phyloP scores from a whole-genome alignment of 148 eudicot genomes.

The Dianthus caryophyllus region DNA sequence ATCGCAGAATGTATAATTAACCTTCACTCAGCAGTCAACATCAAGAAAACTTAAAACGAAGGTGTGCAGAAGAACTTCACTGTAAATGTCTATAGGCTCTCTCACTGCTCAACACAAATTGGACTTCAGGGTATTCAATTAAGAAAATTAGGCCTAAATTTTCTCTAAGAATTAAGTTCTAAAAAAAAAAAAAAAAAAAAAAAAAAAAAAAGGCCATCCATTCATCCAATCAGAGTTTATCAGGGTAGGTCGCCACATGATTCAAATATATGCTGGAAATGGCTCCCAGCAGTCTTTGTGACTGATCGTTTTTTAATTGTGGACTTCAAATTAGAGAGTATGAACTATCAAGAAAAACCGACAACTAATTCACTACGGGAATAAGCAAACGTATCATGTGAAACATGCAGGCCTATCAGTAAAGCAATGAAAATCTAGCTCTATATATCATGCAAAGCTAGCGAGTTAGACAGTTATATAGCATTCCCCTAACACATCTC shows the following conservation, averaged over 20 bases:
- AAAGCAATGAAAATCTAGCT: neutral
- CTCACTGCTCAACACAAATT: neutral
- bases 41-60: neutral
- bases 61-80: neutral
- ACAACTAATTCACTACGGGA: neutral
- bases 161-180: neutral
- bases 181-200: slow-evolving; percentile 1
- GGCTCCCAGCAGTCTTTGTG: neutral
- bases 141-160: neutral
- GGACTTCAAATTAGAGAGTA: neutral
- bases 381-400: neutral
- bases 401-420: neutral
- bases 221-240: neutral
- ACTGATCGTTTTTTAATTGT: neutral
- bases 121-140: neutral
- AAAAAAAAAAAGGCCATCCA: neutral
- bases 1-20: neutral
- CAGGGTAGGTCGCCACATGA: neutral
- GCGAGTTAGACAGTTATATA: neutral
- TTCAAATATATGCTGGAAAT: neutral
- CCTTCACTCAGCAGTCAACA: neutral
- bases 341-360: neutral
- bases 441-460: neutral
- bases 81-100: neutral
- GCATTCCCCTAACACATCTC: neutral